phyloP scores from a whole-genome alignment of 768 basidiomycete species.

The Pleurotus giganteus region DNA sequence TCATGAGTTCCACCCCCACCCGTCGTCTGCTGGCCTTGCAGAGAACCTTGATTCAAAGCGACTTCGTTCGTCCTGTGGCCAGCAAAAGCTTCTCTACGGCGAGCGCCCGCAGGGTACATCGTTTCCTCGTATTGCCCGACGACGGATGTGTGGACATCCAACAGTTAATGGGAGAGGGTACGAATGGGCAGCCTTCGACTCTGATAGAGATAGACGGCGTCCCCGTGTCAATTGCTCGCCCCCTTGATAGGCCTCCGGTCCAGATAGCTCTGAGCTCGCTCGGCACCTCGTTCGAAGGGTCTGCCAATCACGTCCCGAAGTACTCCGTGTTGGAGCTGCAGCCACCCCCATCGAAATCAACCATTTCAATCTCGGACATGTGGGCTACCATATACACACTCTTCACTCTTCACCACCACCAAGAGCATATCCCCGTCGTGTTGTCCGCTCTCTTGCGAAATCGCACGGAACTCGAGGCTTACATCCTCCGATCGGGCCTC shows the following conservation, averaged over 20 bases:
- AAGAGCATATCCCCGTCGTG: constrained; percentile 39
- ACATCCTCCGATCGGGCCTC: constrained; percentile 27
- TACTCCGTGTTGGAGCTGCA: constrained; percentile 23
- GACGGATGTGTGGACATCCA: neutral
- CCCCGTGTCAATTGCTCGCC: neutral
- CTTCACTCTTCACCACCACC: constrained; percentile 34
- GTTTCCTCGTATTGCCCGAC: constrained; percentile 3
- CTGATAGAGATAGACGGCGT: neutral
- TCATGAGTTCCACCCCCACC: neutral
- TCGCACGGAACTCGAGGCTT: constrained; percentile 27
- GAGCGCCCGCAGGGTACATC: neutral
- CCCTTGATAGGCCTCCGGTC: neutral
- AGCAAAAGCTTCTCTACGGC: neutral
- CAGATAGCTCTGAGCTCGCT: constrained; percentile 25
- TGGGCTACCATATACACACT: constrained; percentile 43
- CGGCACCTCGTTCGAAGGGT: constrained; percentile 26
- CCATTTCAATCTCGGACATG: constrained; percentile 26
- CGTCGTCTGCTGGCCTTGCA: constrained; percentile 2
- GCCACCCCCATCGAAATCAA: constrained; percentile 14
- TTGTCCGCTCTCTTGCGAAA: constrained; percentile 28
- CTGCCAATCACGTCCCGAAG: constrained; percentile 27
- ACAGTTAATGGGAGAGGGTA: neutral
- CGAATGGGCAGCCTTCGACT: neutral
- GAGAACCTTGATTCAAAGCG: neutral
- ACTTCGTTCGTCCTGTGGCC: neutral